phyloP scores from a whole-genome alignment of 176 grass and related monocot species.

The Pharus latifolius region DNA sequence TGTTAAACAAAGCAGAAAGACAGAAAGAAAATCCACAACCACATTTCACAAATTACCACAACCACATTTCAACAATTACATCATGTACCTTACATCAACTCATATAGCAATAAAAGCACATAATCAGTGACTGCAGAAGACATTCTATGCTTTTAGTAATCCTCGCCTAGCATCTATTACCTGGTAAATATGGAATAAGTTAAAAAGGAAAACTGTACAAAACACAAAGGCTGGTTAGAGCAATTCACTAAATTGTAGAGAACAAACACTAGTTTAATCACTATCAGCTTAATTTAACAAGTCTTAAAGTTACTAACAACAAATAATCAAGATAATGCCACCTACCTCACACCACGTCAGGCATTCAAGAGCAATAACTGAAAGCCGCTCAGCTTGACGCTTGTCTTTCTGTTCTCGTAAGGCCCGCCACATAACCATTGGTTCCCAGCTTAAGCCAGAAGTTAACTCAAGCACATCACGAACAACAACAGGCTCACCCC shows the following conservation, averaged over 20 bases:
- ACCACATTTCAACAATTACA: background rate
- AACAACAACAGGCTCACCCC: conserved; percentile 79
- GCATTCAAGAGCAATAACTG: conserved; percentile 58
- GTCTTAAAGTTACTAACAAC: background rate
- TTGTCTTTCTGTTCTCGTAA: conserved; percentile 52
- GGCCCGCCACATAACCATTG: conserved; percentile 96
- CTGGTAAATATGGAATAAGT: too few relatives aligned
- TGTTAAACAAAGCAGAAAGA: background rate
- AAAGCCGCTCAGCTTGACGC: conserved; percentile 14
- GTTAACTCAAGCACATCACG: conserved; percentile 54
- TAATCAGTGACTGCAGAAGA: background rate
- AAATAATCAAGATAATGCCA: background rate
- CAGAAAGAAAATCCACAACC: background rate
- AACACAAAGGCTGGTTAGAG: too few relatives aligned
- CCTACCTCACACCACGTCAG: conserved; percentile 40
- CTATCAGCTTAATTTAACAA: background rate
- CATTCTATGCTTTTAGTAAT: background rate
- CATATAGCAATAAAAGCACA: background rate
- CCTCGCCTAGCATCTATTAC: too few relatives aligned
- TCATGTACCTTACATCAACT: background rate
- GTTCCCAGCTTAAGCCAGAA: conserved; percentile 93
- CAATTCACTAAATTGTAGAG: too few relatives aligned
- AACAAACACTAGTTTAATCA: background rate
- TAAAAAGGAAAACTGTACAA: too few relatives aligned
- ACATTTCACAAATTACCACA: background rate